phyloP scores from a whole-genome alignment of 208 protist species.

The Leishmania gerbilli region DNA sequence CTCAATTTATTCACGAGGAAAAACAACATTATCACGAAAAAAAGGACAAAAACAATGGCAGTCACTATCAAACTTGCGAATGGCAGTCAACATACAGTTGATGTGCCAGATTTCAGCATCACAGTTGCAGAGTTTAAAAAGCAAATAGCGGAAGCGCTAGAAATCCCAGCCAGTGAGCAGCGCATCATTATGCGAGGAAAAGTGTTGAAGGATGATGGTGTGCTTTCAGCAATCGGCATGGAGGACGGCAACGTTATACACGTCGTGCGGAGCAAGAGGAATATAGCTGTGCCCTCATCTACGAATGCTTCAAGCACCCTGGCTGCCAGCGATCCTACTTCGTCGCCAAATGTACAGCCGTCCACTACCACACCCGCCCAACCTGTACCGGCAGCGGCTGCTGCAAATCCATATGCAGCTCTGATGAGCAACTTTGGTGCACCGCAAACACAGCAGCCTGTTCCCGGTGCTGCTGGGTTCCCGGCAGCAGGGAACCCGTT shows the following conservation, averaged over 20 bases:
- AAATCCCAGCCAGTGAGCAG: conserved; percentile 84
- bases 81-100: conserved; percentile 70
- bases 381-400: background rate
- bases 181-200: conserved; percentile 82
- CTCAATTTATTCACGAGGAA: conserved; percentile 1
- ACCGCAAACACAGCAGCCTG: conserved; percentile 15
- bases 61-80: conserved; percentile 84
- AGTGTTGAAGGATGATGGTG: conserved; percentile 83
- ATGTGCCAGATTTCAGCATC: conserved; percentile 72
- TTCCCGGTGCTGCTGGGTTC: conserved; percentile 7
- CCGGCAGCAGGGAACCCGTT: conserved; percentile 20
- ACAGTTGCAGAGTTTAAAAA: conserved; percentile 79
- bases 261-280: conserved; percentile 81
- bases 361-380: conserved; percentile 5
- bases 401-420: conserved; percentile 71
- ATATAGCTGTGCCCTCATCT: conserved; percentile 7
- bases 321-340: background rate
- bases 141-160: conserved; percentile 35
- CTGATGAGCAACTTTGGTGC: conserved; percentile 51
- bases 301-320: conserved; percentile 11
- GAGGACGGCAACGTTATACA: conserved; percentile 82
- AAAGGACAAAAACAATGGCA: conserved; percentile 10
- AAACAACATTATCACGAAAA: background rate
- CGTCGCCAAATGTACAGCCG: conserved; percentile 10
- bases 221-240: conserved; percentile 77